Base-by-base conservation (phyloP, 2,329 filamentous ascomycete species). In the Penicillium palitans region DNA sequence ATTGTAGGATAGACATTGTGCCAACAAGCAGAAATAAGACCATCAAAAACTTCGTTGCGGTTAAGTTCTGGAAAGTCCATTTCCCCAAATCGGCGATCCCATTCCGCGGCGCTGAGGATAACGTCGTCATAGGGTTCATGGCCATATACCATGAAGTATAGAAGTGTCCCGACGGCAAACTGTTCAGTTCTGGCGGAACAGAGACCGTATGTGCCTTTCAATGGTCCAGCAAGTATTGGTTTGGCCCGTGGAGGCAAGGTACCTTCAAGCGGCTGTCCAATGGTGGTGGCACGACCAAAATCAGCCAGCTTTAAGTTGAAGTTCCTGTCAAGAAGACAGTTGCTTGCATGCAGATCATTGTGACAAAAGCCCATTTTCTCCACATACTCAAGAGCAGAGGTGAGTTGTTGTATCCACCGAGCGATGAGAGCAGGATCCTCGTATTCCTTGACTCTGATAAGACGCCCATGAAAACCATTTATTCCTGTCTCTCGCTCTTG, bases 61-160 rank as follows among this genome's bases (percentile, higher is more conserved):
- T 61, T 56, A 19, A 65, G 60, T 55, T 66, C 63, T 53, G 57
- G 63, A 47, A 61, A 63, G n/a, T 62, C 48, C 52, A 62, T 56
- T 13, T 60, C 52, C 29, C 52, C 19, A 55, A 65, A 67, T 59
- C 60, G 57, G n/a, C 50, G 50, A 52, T 44, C 27, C 50, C n/a
- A 52, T 52, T 25, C 50, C 9, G 6, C 8, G 2, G 50, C 39
- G 37, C 49, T 41, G 2, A 52, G 37, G 24, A 31, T 29, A 17
- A 57, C 33, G 19, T 61, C 57, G 17, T 61, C 35, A 33, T 59
- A 61, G 25, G 57, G 59, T 58, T 66, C 41, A 48, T 65, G 47
- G 25, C 62, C 60, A 46, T 68, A 68, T 55, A 64, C 58, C 58
- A 66, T 63, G 12, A 63, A 65, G 57, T 66, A 68, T 15, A 66